A percentile compares a stretch with the other conserved stretches of the same genome.
Evolutionary conservation across 441 rosid genomes (phyloP).

Genomic region (Raphanus hybrid): DNA sequence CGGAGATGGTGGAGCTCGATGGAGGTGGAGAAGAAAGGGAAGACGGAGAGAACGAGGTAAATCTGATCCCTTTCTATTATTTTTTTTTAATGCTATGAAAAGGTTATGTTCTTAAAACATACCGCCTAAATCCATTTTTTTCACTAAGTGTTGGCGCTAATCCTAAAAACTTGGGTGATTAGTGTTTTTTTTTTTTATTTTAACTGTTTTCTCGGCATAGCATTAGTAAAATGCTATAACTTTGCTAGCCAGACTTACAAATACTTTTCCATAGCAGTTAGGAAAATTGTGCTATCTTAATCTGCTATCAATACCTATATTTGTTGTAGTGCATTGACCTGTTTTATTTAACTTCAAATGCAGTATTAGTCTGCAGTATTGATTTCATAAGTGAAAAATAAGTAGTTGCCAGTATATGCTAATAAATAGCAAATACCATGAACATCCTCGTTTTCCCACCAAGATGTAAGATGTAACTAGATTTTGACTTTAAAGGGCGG

Average conservation of each 20-base stretch:
- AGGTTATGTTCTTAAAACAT: neutral
- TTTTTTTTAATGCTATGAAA: neutral
- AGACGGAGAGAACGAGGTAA: neutral
- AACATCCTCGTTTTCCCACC: neutral
- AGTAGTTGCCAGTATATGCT: neutral
- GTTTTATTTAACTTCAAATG: neutral
- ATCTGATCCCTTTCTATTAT: neutral
- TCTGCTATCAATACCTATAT: neutral
- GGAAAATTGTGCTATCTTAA: neutral
- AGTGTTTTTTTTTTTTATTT: neutral
- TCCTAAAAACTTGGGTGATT: neutral
- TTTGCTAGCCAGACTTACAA: neutral
- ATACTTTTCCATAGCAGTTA: slow-evolving; percentile 21
- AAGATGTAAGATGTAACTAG: neutral
- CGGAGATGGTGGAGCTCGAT: neutral
- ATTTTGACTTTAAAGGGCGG: too few species aligned
- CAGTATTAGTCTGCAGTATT: neutral
- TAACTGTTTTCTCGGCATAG: neutral
- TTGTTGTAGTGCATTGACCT: neutral
- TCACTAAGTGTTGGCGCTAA: neutral
- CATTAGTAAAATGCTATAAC: neutral
- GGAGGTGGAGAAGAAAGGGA: neutral
- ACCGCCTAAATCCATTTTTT: neutral
- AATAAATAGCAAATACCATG: neutral
- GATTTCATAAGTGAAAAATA: neutral